These are phyloP conservation scores for Moricandia arvensis DNA, from an alignment of 345 rosid species.

Conservation along the genomic window DNA sequence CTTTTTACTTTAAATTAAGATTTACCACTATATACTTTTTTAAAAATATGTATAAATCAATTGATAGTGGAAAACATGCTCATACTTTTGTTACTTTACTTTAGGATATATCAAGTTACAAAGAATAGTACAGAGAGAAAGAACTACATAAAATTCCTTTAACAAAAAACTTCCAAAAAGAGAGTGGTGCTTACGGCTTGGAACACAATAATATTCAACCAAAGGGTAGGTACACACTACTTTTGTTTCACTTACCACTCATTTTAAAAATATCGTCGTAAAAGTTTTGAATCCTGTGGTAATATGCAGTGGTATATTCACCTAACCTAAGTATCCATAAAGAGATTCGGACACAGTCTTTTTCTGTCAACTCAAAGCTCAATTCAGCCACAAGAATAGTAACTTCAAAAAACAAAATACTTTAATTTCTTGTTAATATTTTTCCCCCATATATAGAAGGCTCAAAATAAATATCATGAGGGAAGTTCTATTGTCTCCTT, in stretches of 20 bases:
- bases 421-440: background rate
- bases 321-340: slow-evolving; percentile 12
- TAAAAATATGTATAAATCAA: too few relatives aligned
- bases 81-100: background rate
- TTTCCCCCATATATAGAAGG: slow-evolving; percentile 5
- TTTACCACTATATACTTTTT: background rate
- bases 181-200: slow-evolving; percentile 15
- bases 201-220: slow-evolving; percentile 15
- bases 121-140: background rate
- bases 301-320: slow-evolving; percentile 10
- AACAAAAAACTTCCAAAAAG: background rate
- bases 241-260: background rate
- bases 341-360: slow-evolving; percentile 28
- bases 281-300: slow-evolving; percentile 14
- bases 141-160: background rate
- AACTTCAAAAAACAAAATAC: background rate
- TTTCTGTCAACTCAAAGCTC: slow-evolving; percentile 29
- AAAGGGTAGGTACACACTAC: slow-evolving; percentile 15
- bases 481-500: slow-evolving; percentile 21
- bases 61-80: too few relatives aligned
- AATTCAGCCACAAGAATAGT: slow-evolving; percentile 22
- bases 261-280: background rate
- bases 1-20: background rate
- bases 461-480: background rate
- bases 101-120: background rate